phyloP scores from a whole-genome alignment of 2,329 filamentous ascomycete species.

The Whalleya microplaca region DNA sequence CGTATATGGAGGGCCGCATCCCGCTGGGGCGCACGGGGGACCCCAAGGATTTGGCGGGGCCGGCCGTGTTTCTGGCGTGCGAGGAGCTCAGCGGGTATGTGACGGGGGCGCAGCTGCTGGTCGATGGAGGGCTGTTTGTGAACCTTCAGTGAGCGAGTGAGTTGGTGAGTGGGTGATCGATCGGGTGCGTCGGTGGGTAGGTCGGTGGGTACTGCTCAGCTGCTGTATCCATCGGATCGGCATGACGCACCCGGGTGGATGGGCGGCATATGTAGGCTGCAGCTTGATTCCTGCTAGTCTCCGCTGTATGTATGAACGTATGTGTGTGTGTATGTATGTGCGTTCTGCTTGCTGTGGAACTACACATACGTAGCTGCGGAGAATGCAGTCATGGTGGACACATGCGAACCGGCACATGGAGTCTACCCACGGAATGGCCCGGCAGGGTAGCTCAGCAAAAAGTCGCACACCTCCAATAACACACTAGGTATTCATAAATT shows the following conservation, averaged over 20 bases:
- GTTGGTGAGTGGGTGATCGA: background rate
- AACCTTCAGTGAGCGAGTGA: conserved; percentile 72
- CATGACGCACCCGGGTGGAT: no score
- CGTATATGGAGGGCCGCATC: conserved; percentile 81
- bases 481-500: no score
- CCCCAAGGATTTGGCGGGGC: conserved; percentile 77
- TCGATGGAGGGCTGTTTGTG: conserved; percentile 88
- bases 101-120: conserved; percentile 79
- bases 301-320: no score
- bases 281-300: no score
- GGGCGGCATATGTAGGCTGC: no score
- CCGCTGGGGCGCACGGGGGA: conserved; percentile 76
- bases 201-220: background rate
- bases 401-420: background rate
- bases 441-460: no score
- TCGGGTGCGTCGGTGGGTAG: background rate
- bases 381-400: background rate
- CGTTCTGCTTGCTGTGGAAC: background rate
- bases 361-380: background rate
- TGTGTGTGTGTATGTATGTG: no score
- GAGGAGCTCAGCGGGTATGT: conserved; percentile 80
- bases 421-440: background rate
- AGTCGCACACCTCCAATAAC: no score
- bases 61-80: conserved; percentile 82
- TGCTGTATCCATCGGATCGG: background rate